A percentile compares a stretch with the other conserved stretches of the same genome.
These are phyloP conservation scores for Thelonectria olida DNA, from an alignment of 2,329 filamentous ascomycete genomes.

Conservation along the genomic window DNA sequence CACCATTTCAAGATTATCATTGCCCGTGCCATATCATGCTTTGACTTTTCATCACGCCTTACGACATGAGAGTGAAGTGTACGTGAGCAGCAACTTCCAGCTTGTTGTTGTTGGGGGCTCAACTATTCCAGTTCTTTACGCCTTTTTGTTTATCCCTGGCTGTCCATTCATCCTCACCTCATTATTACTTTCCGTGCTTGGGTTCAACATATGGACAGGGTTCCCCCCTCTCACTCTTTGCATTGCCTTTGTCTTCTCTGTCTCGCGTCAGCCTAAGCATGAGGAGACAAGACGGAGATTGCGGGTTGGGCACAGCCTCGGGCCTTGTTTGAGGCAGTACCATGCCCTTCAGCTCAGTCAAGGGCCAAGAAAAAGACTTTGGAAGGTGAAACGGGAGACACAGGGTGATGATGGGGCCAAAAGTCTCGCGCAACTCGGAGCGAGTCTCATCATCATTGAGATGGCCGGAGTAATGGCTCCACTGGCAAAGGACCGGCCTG, in stretches of 20 bases:
- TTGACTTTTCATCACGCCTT: not conserved
- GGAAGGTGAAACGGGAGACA: slow-evolving; percentile 30
- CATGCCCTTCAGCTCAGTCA: not conserved
- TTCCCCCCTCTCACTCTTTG: not conserved
- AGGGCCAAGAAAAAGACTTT: slow-evolving; percentile 8
- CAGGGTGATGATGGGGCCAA: slow-evolving; percentile 8
- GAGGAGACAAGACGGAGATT: not conserved
- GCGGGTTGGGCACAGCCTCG: slow-evolving; percentile 3
- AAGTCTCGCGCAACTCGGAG: slow-evolving; percentile 10
- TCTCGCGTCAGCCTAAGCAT: not conserved
- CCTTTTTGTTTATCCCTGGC: too few species aligned
- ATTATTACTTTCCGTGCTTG: not conserved
- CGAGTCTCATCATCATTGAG: slow-evolving; percentile 10
- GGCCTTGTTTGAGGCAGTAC: not conserved
- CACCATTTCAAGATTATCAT: slow-evolving; percentile 1
- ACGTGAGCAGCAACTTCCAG: too few species aligned
- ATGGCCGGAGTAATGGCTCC: not conserved
- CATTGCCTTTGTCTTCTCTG: too few species aligned
- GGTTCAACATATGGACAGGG: not conserved
- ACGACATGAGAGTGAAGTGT: not conserved
- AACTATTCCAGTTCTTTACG: too few species aligned
- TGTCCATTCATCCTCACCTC: not conserved
- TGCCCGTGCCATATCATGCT: not conserved
- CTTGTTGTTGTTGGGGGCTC: too few species aligned
- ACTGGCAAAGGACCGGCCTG: not conserved